These are phyloP conservation scores for Thamnidium elegans DNA, from an alignment of 192 early-diverging fungal genomes.

Conservation along the genomic window DNA sequence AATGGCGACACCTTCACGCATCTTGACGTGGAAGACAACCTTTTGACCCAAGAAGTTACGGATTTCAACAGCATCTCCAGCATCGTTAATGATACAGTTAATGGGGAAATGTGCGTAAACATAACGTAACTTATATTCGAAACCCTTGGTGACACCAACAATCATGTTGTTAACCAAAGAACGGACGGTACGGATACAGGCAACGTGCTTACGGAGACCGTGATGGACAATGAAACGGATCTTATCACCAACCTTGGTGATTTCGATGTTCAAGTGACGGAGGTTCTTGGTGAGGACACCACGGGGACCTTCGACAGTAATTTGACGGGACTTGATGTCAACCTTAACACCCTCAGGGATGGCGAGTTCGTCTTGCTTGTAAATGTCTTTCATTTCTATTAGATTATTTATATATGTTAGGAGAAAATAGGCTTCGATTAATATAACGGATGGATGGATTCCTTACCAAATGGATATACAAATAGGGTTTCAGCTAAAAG, in stretches of 20 bases:
- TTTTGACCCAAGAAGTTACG: conserved; percentile 99
- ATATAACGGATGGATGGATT: conserved; percentile 2
- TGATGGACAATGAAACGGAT: conserved; percentile 88
- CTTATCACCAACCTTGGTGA: conserved; percentile 64
- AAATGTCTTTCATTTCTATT: conserved; percentile 79
- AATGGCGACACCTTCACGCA: conserved; percentile 85
- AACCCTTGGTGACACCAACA: conserved; percentile 95
- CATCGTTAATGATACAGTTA: conserved; percentile 84
- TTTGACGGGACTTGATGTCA: conserved; percentile 81
- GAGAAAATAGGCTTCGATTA: neutral
- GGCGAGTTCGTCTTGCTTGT: conserved; percentile 81
- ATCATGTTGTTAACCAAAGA: conserved; percentile 96
- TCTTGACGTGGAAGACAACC: conserved; percentile 78
- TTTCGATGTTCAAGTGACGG: conserved; percentile 91
- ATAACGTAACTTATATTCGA: conserved; percentile 98
- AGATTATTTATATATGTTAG: conserved; percentile 29
- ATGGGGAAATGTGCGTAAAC: conserved; percentile 99
- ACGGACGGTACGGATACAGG: conserved; percentile 94
- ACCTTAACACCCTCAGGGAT: conserved; percentile 89
- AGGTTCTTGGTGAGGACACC: conserved; percentile 86
- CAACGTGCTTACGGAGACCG: conserved; percentile 95
- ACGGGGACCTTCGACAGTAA: conserved; percentile 92
- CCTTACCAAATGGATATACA: conserved; percentile 16
- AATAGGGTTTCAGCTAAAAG: neutral
- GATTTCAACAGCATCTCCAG: conserved; percentile 54